Evolutionary conservation across 257 asterid genomes (phyloP), one percentile per base, ranked within the genome.

Genomic region (Verbena officinalis): DNA sequence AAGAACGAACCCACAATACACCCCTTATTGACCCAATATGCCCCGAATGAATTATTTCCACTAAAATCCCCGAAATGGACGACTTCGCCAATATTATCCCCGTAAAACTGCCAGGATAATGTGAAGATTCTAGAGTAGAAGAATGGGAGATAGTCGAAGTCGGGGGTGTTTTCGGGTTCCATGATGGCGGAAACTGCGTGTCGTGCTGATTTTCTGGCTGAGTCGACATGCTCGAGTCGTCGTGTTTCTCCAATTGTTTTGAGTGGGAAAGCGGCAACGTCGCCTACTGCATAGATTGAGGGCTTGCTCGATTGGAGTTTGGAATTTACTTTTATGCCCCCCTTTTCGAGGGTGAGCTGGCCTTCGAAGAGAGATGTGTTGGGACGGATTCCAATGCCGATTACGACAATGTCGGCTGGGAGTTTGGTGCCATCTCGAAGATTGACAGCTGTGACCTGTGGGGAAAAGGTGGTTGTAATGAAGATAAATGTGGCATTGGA

Each of bases 351-450:
- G 33, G 90, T 91, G 20, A 91, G 80, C 54, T 91, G 97, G 45
- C 96, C 96, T 76, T 91, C 96, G 17, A 91, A 91, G 17, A 91
- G 91, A 64, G 91, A 78, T 22, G 98, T 88, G 77, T 91, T 91
- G 34, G 98, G 90, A 15, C 96, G 95, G 70, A 91, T 91, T n/a
- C 97, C 97, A 10, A 88, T 91, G 19, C 98, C 98, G 1, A 91
- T 72, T 59, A 91, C 86, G 40, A 91, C 98, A 90, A 91, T 84
- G 59, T 91, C 96, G 4, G 91, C 91, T 7, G 88, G 86, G 57
- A 91, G 90, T 64, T 81, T 83, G 75, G 59, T 82, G 12, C 91
- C 96, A 49, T 91, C 94, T 76, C 86, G 81, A 10, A 91, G 96
- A 74, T 86, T 91, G 46, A 91, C 96, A 0, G 93, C 87, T 12